Evolutionary conservation across 1,139 yeast genomes (phyloP).

Genomic region (Nakaseomyces nivariensis): DNA sequence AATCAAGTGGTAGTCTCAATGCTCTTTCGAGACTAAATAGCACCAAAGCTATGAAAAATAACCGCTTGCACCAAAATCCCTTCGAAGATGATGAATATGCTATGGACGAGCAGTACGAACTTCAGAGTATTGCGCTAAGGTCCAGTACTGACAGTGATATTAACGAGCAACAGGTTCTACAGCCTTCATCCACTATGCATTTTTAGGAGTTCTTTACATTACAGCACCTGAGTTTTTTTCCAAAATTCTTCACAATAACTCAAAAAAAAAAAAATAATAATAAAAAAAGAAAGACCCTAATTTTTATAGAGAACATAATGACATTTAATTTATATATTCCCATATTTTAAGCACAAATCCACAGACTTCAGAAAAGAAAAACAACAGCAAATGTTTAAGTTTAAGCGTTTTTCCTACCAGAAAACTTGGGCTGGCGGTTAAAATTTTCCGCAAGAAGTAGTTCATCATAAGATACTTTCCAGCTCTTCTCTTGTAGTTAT

Average conservation of each 20-base stretch:
- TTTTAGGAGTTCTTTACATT: slow-evolving; percentile 8
- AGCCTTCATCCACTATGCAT: slow-evolving; percentile 22
- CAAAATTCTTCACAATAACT: not conserved
- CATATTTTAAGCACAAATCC: not conserved
- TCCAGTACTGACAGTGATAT: slow-evolving; percentile 15
- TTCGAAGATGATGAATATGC: not conserved
- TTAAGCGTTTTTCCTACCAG: too few species aligned
- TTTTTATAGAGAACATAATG: not conserved
- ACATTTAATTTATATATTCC: not conserved
- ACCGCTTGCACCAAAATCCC: not conserved
- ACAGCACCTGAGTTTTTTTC: not conserved
- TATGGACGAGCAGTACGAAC: slow-evolving; percentile 13
- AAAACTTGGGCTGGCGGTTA: too few species aligned
- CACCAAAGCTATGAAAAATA: not conserved
- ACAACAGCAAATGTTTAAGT: too few species aligned
- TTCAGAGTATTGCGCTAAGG: slow-evolving; percentile 17
- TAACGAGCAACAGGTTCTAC: slow-evolving; percentile 12
- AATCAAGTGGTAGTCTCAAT: not conserved
- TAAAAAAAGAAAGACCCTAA: not conserved
- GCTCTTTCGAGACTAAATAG: not conserved
- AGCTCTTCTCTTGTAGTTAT: too few species aligned
- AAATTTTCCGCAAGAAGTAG: too few species aligned
- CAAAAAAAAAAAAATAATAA: too few species aligned
- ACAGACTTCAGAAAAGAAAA: too few species aligned
- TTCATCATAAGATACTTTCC: too few species aligned